Evolutionary conservation across 495 filamentous ascomycete genomes (phyloP).

Genomic region (Talaromyces wortmannii): DNA sequence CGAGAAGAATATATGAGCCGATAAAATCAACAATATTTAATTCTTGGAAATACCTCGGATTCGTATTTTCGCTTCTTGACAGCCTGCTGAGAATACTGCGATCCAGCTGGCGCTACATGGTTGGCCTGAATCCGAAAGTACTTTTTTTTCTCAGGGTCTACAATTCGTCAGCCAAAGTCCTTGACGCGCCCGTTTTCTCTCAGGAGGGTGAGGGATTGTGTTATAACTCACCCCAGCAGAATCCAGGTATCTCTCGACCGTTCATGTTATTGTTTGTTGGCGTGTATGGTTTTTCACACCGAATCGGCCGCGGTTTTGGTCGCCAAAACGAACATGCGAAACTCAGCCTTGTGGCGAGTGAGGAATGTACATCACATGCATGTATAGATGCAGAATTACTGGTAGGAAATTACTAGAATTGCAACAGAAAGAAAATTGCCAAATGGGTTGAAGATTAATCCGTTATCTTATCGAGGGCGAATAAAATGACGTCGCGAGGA

Average conservation of each 20-base stretch:
- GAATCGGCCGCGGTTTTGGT: too few relatives aligned
- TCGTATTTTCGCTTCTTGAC: conserved; percentile 34
- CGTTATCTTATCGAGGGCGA: neutral
- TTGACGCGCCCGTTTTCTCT: neutral
- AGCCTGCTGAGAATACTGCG: conserved; percentile 39
- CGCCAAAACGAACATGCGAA: too few relatives aligned
- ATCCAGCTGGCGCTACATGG: conserved; percentile 34
- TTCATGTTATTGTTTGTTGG: conserved; percentile 7
- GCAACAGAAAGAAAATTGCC: neutral
- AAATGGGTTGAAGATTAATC: neutral
- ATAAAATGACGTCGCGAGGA: neutral
- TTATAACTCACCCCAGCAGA: conserved; percentile 32
- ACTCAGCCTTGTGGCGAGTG: too few relatives aligned
- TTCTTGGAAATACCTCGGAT: conserved; percentile 20
- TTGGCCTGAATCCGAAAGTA: conserved; percentile 50
- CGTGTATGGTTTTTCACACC: too few relatives aligned
- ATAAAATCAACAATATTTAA: neutral
- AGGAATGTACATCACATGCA: too few relatives aligned
- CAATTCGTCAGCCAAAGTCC: neutral
- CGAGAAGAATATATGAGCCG: neutral
- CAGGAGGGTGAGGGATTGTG: too few relatives aligned
- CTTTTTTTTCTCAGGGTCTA: conserved; percentile 49
- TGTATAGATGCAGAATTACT: neutral
- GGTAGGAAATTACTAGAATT: neutral
- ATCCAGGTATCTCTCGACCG: conserved; percentile 34